Conservation (phyloP, 1,284 basidiomycete species). For the Moesziomyces globuligerus region DNA sequence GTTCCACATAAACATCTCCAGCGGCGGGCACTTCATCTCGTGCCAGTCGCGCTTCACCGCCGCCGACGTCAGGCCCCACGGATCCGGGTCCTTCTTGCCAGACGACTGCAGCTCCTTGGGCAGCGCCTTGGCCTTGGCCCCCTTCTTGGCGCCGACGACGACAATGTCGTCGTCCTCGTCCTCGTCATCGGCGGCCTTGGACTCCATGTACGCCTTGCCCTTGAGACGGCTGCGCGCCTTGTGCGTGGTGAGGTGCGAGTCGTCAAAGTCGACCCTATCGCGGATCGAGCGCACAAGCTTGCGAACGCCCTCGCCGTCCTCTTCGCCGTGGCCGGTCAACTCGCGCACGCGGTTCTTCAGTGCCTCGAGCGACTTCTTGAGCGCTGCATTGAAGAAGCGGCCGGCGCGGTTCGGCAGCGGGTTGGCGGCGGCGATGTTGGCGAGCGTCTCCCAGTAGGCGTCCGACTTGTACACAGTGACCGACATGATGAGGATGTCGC, state of each 20-base stretch:
- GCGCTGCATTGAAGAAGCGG: slow-evolving; percentile 56
- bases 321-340: slow-evolving; percentile 21
- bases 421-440: slow-evolving; percentile 46
- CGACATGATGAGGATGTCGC: slow-evolving; percentile 87
- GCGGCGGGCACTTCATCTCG: slow-evolving; percentile 80
- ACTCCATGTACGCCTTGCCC: slow-evolving; percentile 48
- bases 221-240: slow-evolving; percentile 45
- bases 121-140: slow-evolving; percentile 60
- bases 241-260: slow-evolving; percentile 44
- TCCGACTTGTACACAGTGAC: slow-evolving; percentile 79
- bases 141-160: slow-evolving; percentile 64
- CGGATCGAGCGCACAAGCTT: slow-evolving; percentile 25
- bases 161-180: slow-evolving; percentile 65
- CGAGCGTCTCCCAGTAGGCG: slow-evolving; percentile 57
- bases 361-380: slow-evolving; percentile 47
- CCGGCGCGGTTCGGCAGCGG: slow-evolving; percentile 48
- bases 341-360: slow-evolving; percentile 50
- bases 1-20: slow-evolving; percentile 82
- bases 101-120: slow-evolving; percentile 44
- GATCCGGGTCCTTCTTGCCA: slow-evolving; percentile 38
- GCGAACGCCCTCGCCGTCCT: slow-evolving; percentile 7
- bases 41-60: slow-evolving; percentile 79
- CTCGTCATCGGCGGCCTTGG: slow-evolving; percentile 69
- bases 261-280: slow-evolving; percentile 44
- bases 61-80: slow-evolving; percentile 77